Conservation (phyloP, 306 rosid species). For the Chamaecrista fasciculata region DNA sequence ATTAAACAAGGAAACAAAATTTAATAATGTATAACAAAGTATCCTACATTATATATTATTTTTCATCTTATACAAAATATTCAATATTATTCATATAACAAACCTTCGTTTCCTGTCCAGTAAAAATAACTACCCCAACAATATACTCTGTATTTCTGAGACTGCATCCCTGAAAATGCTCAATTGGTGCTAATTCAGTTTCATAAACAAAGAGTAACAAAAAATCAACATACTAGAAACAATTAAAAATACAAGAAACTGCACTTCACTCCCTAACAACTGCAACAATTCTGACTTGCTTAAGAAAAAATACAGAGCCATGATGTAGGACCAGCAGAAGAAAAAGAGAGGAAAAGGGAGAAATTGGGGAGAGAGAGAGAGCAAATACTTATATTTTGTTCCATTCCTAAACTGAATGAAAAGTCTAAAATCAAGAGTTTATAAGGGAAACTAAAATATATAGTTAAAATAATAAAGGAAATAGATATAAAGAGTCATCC, state of each 20-base stretch:
- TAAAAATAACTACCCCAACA: conserved; percentile 84
- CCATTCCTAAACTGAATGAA: no score
- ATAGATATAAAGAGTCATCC: no score
- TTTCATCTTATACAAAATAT: background rate
- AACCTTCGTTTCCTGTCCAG: conserved; percentile 98
- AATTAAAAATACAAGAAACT: conserved; percentile 25
- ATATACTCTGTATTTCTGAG: conserved; percentile 88
- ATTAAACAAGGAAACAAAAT: background rate
- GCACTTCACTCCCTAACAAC: conserved; percentile 9
- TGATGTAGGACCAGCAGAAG: no score
- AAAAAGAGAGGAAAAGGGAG: no score
- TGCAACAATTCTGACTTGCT: conserved; percentile 8
- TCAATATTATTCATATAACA: conserved; percentile 26
- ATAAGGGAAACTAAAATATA: no score
- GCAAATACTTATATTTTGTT: no score
- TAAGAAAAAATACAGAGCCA: conserved; percentile 19
- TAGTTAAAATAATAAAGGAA: no score
- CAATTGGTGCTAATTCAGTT: conserved; percentile 13
- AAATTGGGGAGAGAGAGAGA: no score
- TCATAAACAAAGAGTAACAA: background rate
- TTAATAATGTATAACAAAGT: no score
- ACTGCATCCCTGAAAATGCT: conserved; percentile 88
- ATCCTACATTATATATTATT: no score
- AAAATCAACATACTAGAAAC: conserved; percentile 14
- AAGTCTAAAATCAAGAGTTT: no score